Conservation (phyloP, 768 basidiomycete species). For the Mycena venus region DNA sequence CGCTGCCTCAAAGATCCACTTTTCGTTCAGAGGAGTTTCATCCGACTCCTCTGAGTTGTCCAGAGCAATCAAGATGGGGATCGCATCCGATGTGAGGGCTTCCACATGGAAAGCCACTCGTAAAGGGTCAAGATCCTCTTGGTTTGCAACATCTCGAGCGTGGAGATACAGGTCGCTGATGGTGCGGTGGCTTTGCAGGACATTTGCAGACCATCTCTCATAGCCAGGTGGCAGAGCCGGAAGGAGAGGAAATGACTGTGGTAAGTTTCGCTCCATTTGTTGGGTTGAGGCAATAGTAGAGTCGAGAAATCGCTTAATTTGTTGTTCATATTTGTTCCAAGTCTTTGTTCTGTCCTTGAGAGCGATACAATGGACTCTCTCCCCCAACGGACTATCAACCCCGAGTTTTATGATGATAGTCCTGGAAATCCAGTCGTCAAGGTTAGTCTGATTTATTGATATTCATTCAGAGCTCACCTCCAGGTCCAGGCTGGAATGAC, state of each 20-base stretch:
- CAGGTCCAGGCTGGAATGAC: not conserved
- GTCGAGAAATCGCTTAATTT: no score
- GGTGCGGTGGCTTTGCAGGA: not conserved
- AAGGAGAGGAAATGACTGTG: not conserved
- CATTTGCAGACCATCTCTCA: not conserved
- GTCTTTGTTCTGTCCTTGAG: not conserved
- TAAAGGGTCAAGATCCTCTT: not conserved
- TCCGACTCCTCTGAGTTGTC: not conserved
- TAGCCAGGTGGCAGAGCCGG: not conserved
- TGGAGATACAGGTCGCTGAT: not conserved
- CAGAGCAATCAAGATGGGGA: not conserved
- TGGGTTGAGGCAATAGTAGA: no score
- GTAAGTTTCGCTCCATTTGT: not conserved
- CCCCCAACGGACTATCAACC: no score
- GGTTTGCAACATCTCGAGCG: not conserved
- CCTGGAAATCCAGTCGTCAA: not conserved
- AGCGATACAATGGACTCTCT: not conserved
- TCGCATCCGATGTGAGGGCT: not conserved
- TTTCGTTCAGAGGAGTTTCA: not conserved
- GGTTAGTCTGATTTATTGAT: not conserved
- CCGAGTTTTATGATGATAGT: no score
- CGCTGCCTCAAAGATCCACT: not conserved
- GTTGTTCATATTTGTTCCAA: not conserved
- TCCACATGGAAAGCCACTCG: not conserved
- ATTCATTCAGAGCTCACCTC: not conserved